Conservation (phyloP, 1,284 basidiomycete species). For the Rhodotorula sp. region DNA sequence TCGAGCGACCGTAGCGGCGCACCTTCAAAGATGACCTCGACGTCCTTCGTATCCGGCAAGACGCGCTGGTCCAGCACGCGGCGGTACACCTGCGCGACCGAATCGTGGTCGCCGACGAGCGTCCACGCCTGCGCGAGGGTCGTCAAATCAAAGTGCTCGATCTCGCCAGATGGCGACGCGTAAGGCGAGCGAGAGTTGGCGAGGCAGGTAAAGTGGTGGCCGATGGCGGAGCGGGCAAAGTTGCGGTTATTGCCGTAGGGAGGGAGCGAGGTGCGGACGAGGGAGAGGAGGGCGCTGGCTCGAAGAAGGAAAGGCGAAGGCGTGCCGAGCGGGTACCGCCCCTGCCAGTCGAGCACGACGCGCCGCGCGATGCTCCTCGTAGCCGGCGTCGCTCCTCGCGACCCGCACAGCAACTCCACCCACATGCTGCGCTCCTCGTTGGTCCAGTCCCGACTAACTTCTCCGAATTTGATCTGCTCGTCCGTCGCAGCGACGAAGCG, state of each 20-base stretch:
- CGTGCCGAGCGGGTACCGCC: background rate
- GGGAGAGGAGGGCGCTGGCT: background rate
- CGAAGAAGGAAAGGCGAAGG: slow-evolving; percentile 6
- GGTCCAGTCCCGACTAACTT: background rate
- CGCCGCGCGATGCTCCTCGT: slow-evolving; percentile 9
- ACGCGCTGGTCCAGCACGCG: slow-evolving; percentile 7
- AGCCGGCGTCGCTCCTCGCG: background rate
- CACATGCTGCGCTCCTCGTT: background rate
- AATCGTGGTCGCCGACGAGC: slow-evolving; percentile 12
- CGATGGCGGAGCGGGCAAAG: background rate
- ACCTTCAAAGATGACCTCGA: slow-evolving; percentile 14
- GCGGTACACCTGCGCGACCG: slow-evolving; percentile 22
- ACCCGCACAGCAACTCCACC: slow-evolving; percentile 1
- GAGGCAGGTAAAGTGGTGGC: slow-evolving; percentile 4
- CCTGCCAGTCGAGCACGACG: slow-evolving; percentile 1
- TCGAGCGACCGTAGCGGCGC: background rate
- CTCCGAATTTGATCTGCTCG: background rate
- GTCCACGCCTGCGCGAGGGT: slow-evolving; percentile 30
- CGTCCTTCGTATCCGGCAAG: slow-evolving; percentile 27
- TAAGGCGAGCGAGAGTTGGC: slow-evolving; percentile 7
- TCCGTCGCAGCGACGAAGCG: background rate
- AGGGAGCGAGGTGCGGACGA: slow-evolving; percentile 2
- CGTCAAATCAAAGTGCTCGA: slow-evolving; percentile 35
- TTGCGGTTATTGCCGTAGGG: background rate
- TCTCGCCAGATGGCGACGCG: background rate